A percentile compares a stretch with the other conserved stretches of the same genome.
These are phyloP conservation scores for Claviceps paspali DNA, from an alignment of 2,329 filamentous ascomycete species.

Conservation along the genomic window DNA sequence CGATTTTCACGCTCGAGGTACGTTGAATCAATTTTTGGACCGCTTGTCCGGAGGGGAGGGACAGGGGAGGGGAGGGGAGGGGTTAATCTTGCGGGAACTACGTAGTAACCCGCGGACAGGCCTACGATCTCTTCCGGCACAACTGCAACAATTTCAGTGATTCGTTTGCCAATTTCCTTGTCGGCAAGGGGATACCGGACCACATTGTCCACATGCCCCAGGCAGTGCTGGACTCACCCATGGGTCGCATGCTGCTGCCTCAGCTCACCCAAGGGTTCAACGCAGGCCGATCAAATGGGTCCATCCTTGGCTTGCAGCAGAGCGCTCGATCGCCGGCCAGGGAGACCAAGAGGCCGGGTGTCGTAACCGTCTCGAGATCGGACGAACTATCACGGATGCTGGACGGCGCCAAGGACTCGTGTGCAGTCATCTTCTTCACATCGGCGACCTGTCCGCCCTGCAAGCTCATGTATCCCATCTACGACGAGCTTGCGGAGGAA, in stretches of 20 bases:
- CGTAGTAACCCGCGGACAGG: constrained; percentile 31
- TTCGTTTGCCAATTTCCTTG: constrained; percentile 75
- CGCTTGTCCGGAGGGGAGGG: too few relatives aligned
- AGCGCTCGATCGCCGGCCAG: constrained; percentile 13
- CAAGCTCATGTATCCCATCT: constrained; percentile 67
- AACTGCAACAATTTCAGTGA: constrained; percentile 99
- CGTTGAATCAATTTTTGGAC: constrained; percentile 3
- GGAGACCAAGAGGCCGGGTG: constrained; percentile 22
- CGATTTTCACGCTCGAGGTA: constrained; percentile 70
- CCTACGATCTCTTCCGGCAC: constrained; percentile 78
- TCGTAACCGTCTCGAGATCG: constrained; percentile 42
- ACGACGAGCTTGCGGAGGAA: constrained; percentile 64
- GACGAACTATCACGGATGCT: constrained; percentile 21
- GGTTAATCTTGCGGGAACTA: too few relatives aligned
- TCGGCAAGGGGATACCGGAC: constrained; percentile 76
- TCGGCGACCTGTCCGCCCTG: constrained; percentile 77
- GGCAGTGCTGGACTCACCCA: constrained; percentile 70
- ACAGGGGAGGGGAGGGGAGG: too few relatives aligned
- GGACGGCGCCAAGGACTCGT: constrained; percentile 46
- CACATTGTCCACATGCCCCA: constrained; percentile 77
- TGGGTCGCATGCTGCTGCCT: constrained; percentile 76
- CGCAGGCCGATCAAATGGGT: constrained; percentile 32
- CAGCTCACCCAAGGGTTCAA: constrained; percentile 42
- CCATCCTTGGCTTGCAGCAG: constrained; percentile 36
- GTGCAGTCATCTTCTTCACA: constrained; percentile 82